These are phyloP conservation scores for Porogramme epimiltina DNA, from an alignment of 1,284 basidiomycete genomes.

Conservation along the genomic window DNA sequence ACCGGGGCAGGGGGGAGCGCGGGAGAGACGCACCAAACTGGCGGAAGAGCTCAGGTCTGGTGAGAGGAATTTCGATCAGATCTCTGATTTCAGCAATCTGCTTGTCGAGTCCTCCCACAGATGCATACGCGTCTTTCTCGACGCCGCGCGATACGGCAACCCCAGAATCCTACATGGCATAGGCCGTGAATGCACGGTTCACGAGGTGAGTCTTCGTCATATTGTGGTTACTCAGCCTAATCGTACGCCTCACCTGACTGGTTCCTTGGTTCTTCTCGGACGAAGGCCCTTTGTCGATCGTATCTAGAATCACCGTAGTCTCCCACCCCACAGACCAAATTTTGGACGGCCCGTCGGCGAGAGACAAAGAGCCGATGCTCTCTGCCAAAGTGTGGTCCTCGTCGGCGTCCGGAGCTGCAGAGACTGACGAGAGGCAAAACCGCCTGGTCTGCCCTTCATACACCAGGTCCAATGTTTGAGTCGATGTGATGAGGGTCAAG, in stretches of 20 bases:
- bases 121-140: constrained; percentile 59
- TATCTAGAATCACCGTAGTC: constrained; percentile 51
- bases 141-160: constrained; percentile 45
- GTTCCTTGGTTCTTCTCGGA: constrained; percentile 12
- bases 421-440: constrained; percentile 56
- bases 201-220: too few relatives aligned
- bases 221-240: background rate
- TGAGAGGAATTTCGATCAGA: constrained; percentile 94
- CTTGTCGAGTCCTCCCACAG: constrained; percentile 86
- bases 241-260: constrained; percentile 10
- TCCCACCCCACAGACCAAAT: constrained; percentile 70
- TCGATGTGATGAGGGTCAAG: constrained; percentile 67
- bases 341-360: constrained; percentile 35
- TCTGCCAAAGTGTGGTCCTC: constrained; percentile 38
- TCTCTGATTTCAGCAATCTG: constrained; percentile 91
- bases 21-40: constrained; percentile 69
- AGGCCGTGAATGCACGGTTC: constrained; percentile 3
- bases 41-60: constrained; percentile 86
- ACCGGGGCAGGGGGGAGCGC: background rate
- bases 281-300: constrained; percentile 21
- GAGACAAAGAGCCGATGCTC: constrained; percentile 43
- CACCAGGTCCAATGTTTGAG: constrained; percentile 61
- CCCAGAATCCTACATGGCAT: constrained; percentile 39
- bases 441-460: constrained; percentile 63
- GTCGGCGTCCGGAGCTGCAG: constrained; percentile 33